Conservation (phyloP, 805 yeast genomes). For the Candida michaelii region DNA sequence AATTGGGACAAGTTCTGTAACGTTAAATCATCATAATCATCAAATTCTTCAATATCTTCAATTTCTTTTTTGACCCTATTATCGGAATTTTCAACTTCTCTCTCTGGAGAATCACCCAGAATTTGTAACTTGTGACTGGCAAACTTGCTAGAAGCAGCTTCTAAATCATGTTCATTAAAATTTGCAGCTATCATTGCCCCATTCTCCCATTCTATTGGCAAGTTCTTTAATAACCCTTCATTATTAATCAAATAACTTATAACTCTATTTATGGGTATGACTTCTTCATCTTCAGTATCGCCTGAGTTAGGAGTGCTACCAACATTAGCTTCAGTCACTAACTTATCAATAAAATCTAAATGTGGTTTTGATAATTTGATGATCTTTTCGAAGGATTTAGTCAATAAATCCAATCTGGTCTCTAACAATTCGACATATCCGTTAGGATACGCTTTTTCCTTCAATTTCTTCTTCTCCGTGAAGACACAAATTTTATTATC, state of each 20-base stretch:
- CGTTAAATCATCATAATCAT: conserved; percentile 10
- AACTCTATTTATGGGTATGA: conserved; percentile 48
- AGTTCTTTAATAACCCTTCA: conserved; percentile 37
- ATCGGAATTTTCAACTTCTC: background rate
- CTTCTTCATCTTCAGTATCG: conserved; percentile 14
- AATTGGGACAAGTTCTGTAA: conserved; percentile 16
- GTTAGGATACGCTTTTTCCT: conserved; percentile 55
- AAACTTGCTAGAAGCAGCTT: conserved; percentile 29
- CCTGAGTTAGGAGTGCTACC: background rate
- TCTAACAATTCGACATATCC: conserved; percentile 67
- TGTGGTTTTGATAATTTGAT: conserved; percentile 30
- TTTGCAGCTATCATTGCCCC: conserved; percentile 45
- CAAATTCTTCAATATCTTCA: conserved; percentile 10
- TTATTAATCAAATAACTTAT: conserved; percentile 43
- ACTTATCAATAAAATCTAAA: conserved; percentile 19
- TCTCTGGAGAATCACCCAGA: conserved; percentile 4
- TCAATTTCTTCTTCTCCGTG: conserved; percentile 53
- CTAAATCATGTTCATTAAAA: conserved; percentile 25
- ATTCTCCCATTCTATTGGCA: conserved; percentile 46
- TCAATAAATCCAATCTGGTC: conserved; percentile 52
- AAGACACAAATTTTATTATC: conserved; percentile 62
- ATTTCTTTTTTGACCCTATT: background rate
- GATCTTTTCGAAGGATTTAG: conserved; percentile 48
- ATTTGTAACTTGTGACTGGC: conserved; percentile 27
- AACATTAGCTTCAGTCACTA: conserved; percentile 6